Evolutionary conservation across 768 basidiomycete species (phyloP), one percentile per base, ranked within the genome.

Genomic region (Mycena leptocephala): DNA sequence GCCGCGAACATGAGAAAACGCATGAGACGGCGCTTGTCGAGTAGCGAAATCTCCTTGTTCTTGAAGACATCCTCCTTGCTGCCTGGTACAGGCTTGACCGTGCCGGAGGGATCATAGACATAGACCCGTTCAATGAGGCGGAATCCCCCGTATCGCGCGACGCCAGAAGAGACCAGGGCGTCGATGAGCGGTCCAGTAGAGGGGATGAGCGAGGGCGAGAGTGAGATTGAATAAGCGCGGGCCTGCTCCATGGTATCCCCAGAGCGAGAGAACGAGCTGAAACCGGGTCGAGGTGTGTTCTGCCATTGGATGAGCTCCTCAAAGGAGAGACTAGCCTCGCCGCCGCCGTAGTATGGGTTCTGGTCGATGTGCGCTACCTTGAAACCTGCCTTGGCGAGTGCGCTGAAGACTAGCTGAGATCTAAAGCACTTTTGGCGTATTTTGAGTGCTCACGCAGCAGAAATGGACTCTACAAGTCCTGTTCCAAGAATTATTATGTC

Each of bases 1-100:
- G 91, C 90, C 43, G 95, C 93, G 81, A 96, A 97, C 79, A 93
- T 90, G 58, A 99, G 85, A 80, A 98, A 96, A 72, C 97, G 95
- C 95, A 99, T 99, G 30, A 99, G 86, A 37, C 95, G 90, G 55
- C 97, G 88, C 86, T 99, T 99, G 76, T 97, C 96, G 37, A 97
- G 82, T 14, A 99, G 88, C 9, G 89, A 88, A 10, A 99, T 90
- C 11, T 88, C 89, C 80, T 92, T 93, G 85, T 92, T 93, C 86
- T 95, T 97, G 90, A 99, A 99, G 4, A 99, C 90, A 73, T 96
- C 95, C 83, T 97, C 97, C 83, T 98, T 99, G 85, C 92, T 95
- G 37, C 93, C 93, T 1, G 98, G 98, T 0, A 99, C 97, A 63
- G 84, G 89, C 79, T 91, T 91, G 67, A 92, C 81, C 66, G 82